Evolutionary conservation across 306 rosid species (phyloP), one percentile per base, ranked within the genome.

Genomic region (Sicyos edulis): DNA sequence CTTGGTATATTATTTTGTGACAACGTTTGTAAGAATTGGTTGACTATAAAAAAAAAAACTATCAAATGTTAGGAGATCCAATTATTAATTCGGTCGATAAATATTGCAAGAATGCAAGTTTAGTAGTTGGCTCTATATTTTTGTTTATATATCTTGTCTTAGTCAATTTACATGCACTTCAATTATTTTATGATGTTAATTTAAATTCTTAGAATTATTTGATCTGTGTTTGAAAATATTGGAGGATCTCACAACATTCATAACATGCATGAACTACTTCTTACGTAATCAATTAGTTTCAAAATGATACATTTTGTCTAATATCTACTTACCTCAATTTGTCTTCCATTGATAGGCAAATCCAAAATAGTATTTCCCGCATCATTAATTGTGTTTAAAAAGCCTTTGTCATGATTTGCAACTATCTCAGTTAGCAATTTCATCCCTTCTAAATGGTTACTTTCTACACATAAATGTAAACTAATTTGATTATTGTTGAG

Each of bases 311-410:
- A n/a, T n/a, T n/a, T n/a, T n/a, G n/a, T n/a, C n/a, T n/a, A n/a
- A n/a, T n/a, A n/a, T n/a, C n/a, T n/a, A 32, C 37, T 2, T 32
- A 68, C 73, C 56, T 68, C 73, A 7, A 21, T 15, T 50, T 29
- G 40, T 26, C 37, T 69, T 3, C n/a, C n/a, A n/a, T n/a, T n/a
- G 71, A 65, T 32, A 65, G 17, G n/a, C n/a, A n/a, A n/a, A 42
- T 65, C 71, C 32, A 65, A 42, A 32, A 65, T 37, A 13, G 71
- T 65, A 42, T 65, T 65, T 37, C 71, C 71, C 10, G 4, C 0
- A 1, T 65, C 51, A 17, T 65, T 32, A 19, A 29, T n/a, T 12
- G 51, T 12, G 32, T 65, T 19, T 0, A 65, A 16, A 44, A 65
- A 65, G 6, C 19, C 54, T 42, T 65, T 15, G 5, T 65, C 29